A percentile compares a stretch with the other conserved stretches of the same genome.
Evolutionary conservation across 1,284 basidiomycete genomes (phyloP).

Genomic region (Retiboletus flavoniger): DNA sequence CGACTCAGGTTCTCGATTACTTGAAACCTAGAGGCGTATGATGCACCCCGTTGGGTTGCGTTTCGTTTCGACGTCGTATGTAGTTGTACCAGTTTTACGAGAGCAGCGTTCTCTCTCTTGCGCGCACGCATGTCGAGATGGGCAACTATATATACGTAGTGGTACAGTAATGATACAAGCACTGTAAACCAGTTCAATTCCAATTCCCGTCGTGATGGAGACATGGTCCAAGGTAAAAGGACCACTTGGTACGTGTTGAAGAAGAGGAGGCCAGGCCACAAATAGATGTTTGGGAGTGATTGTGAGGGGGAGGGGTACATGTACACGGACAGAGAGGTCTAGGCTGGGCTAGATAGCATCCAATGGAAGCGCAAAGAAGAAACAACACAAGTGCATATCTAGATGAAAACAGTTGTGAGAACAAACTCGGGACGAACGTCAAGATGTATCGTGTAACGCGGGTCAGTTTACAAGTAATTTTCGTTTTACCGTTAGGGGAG

Average conservation of each 20-base stretch:
- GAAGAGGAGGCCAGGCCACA: not conserved
- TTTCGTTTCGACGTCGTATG: too few relatives aligned
- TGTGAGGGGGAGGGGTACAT: slow-evolving; percentile 20
- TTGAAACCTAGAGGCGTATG: not conserved
- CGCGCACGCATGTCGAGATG: not conserved
- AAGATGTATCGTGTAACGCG: slow-evolving; percentile 27
- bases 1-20: not conserved
- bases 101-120: too few relatives aligned
- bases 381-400: slow-evolving; percentile 32
- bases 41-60: not conserved
- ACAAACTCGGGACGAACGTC: slow-evolving; percentile 13
- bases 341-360: slow-evolving; percentile 35
- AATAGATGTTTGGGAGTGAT: slow-evolving; percentile 23
- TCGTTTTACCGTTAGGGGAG: slow-evolving; percentile 2
- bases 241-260: not conserved
- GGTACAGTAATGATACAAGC: slow-evolving; percentile 32
- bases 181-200: slow-evolving; percentile 12
- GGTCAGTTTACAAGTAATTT: slow-evolving; percentile 12
- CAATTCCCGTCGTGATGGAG: slow-evolving; percentile 5
- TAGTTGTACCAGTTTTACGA: too few relatives aligned
- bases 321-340: slow-evolving; percentile 26
- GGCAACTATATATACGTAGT: slow-evolving; percentile 14
- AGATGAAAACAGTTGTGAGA: slow-evolving; percentile 19
- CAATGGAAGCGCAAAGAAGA: slow-evolving; percentile 6
- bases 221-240: not conserved